These are phyloP conservation scores for Fusarium pseudograminearum DNA, from an alignment of 2,329 filamentous ascomycete species.

Conservation along the genomic window DNA sequence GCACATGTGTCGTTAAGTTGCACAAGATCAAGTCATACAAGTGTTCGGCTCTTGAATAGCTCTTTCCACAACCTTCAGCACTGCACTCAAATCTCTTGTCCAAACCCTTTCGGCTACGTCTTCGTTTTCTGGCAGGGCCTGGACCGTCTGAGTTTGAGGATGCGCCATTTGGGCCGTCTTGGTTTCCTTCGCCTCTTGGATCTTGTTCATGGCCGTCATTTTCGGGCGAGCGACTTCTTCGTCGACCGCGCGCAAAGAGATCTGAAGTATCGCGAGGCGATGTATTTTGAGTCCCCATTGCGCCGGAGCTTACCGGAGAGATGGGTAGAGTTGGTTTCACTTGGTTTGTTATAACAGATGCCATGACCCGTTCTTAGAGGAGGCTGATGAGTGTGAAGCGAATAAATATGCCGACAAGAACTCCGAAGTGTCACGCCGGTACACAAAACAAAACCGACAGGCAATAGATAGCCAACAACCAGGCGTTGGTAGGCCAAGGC, in stretches of 20 bases:
- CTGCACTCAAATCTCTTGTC: slow-evolving; percentile 89
- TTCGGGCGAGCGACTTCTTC: slow-evolving; percentile 58
- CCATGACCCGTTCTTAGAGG: slow-evolving; percentile 43
- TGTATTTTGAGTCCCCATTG: slow-evolving; percentile 59
- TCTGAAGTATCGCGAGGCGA: slow-evolving; percentile 52
- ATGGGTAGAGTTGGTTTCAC: slow-evolving; percentile 54
- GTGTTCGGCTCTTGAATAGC: slow-evolving; percentile 95
- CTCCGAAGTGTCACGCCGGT: background rate
- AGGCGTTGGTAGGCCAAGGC: slow-evolving; percentile 30
- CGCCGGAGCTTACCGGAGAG: slow-evolving; percentile 54
- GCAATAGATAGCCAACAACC: slow-evolving; percentile 17
- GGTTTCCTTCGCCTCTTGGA: slow-evolving; percentile 52
- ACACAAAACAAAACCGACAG: background rate
- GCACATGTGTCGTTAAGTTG: background rate
- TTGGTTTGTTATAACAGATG: slow-evolving; percentile 46
- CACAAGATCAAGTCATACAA: slow-evolving; percentile 67
- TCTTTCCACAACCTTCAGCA: slow-evolving; percentile 90
- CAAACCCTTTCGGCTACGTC: slow-evolving; percentile 80
- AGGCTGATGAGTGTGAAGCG: background rate
- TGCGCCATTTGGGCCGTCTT: slow-evolving; percentile 54
- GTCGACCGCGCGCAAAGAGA: slow-evolving; percentile 54
- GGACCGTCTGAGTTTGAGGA: slow-evolving; percentile 67
- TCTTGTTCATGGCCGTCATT: slow-evolving; percentile 58
- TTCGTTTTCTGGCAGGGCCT: slow-evolving; percentile 72
- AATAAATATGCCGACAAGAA: background rate